These are phyloP conservation scores for Trichoderma parareesei DNA, from an alignment of 495 filamentous ascomycete species.

Conservation along the genomic window DNA sequence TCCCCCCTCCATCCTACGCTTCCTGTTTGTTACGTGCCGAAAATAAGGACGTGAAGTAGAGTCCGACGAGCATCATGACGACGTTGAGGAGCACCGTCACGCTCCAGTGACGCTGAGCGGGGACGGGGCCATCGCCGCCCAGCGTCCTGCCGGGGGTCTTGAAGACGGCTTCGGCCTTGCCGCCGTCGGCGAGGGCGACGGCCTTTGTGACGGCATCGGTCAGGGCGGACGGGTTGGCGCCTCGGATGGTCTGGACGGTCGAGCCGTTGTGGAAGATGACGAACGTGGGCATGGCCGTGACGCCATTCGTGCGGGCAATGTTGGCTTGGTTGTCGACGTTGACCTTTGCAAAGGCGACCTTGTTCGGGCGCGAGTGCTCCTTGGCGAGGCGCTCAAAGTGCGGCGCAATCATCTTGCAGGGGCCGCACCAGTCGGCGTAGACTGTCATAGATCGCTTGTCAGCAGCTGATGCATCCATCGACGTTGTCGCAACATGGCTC, in stretches of 20 bases:
- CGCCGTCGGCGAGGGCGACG: conserved; percentile 46
- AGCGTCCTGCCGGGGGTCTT: conserved; percentile 30
- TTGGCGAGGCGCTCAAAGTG: conserved; percentile 70
- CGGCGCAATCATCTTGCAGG: conserved; percentile 80
- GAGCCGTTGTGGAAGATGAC: conserved; percentile 75
- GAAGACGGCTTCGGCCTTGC: conserved; percentile 36
- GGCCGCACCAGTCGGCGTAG: conserved; percentile 79
- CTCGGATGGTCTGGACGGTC: conserved; percentile 56
- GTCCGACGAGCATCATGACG: conserved; percentile 47
- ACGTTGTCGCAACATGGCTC: conserved; percentile 11
- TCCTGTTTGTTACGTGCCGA: conserved; percentile 27
- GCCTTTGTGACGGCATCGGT: conserved; percentile 70
- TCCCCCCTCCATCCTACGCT: background rate
- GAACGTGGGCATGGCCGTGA: conserved; percentile 81
- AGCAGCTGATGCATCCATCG: conserved; percentile 12
- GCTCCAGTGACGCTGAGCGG: conserved; percentile 20
- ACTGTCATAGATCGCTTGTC: conserved; percentile 44
- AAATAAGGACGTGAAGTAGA: conserved; percentile 53
- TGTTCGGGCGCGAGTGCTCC: conserved; percentile 61
- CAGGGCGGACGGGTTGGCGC: conserved; percentile 63
- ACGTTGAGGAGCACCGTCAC: conserved; percentile 32
- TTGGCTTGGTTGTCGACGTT: conserved; percentile 71
- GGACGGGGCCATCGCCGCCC: conserved; percentile 20
- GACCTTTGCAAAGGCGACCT: conserved; percentile 79
- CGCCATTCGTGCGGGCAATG: conserved; percentile 58